Evolutionary conservation across 495 filamentous ascomycete genomes (phyloP).

Genomic region (Geoglossum glabrum): DNA sequence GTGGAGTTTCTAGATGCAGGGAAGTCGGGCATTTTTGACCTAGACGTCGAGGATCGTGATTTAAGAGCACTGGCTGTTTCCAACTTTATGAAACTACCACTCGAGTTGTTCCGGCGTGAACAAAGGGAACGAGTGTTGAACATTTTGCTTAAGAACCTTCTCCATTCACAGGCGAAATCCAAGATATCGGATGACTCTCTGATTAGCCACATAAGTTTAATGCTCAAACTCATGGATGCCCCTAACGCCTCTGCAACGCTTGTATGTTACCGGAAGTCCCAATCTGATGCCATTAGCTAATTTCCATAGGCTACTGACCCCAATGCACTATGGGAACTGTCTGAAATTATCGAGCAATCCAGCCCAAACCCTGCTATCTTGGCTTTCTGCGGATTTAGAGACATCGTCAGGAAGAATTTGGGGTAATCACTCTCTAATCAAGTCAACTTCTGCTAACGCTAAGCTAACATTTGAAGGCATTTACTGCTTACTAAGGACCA

Average conservation of each 20-base stretch:
- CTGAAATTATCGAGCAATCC: not conserved
- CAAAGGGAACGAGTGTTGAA: not conserved
- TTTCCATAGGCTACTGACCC: not conserved
- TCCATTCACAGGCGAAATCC: not conserved
- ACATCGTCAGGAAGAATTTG: slow-evolving; percentile 1
- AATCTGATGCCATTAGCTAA: not conserved
- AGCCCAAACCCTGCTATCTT: not conserved
- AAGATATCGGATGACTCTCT: not conserved
- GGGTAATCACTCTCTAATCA: not conserved
- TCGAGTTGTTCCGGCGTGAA: not conserved
- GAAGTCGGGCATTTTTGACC: not conserved
- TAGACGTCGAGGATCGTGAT: not conserved
- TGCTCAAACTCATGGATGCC: slow-evolving; percentile 2
- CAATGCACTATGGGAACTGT: not conserved
- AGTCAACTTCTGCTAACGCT: not conserved
- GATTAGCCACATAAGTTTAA: not conserved
- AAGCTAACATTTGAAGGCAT: not conserved
- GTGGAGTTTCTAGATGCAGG: not conserved
- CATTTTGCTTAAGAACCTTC: not conserved
- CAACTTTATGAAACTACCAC: not conserved
- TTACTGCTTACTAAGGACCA: not conserved
- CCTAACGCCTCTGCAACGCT: slow-evolving; percentile 4
- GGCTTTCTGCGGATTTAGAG: not conserved
- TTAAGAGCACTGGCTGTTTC: not conserved
- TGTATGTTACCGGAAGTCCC: not conserved